Evolutionary conservation across 768 basidiomycete genomes (phyloP), one percentile per base, ranked within the genome.

Genomic region (Leucosporidium scottii): DNA sequence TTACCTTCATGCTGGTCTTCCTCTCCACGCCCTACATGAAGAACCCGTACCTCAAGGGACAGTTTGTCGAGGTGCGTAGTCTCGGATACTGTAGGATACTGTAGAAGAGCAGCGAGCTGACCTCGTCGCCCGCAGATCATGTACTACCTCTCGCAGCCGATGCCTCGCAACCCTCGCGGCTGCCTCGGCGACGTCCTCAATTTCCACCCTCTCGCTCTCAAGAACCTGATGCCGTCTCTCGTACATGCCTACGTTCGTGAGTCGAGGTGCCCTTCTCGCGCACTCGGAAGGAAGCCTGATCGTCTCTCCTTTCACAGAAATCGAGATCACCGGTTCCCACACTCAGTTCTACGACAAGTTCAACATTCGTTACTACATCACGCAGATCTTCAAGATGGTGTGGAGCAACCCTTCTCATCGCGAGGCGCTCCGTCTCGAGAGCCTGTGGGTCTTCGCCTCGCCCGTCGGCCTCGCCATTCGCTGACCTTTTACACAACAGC

Each of bases 311-410:
- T 27, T 47, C 60, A 25, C 76, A 94, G 94, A 98, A 84, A 93
- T 97, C 55, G 96, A 99, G 78, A 88, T 89, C 74, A 99, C 96
- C 0, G 96, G 96, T 36, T 91, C 93, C 27, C 94, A 93, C 76
- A 94, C 93, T 0, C 94, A 98, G 76, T 98, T 99, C 80, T 98
- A 96, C 79, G 94, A 96, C 78, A 93, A 96, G 85, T 94, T 93
- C 73, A 74, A 73, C 65, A 74, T 75, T 31, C 67, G 73, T 3
- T 75, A 73, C 61, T 69, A 73, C 75, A 93, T 98, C 57, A 85
- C 90, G 0, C 85, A 87, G 69, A 85, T 97, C 70, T 83, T 97
- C 76, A 91, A 91, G 77, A 84, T 86, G 15, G 84, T 99, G 66
- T 98, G 94, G 93, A 81, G 88, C 73, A 97, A 96, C 76, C 88